Conservation (phyloP, 108 stramenopile genomes). For the Cyclostephanos tholiformis region DNA sequence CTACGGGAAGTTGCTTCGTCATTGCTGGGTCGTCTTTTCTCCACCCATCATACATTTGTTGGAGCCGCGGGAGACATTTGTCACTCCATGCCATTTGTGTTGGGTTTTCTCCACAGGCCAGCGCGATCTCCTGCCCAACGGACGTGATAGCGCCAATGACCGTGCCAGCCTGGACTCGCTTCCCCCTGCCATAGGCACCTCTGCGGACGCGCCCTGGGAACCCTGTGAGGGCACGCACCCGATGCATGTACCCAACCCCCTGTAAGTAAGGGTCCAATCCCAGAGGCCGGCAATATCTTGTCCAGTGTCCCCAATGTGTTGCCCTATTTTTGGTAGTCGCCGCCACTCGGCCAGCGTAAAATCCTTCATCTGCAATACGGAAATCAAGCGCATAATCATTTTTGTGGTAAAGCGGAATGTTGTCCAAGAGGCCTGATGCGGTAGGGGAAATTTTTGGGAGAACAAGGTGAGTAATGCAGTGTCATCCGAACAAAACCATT, state of each 20-base stretch:
- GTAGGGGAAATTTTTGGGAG: constrained; percentile 6
- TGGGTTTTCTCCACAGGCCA: constrained; percentile 14
- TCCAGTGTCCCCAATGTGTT: constrained; percentile 15
- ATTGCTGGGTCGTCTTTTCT: background rate
- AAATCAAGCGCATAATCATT: constrained; percentile 14
- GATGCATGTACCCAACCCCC: background rate
- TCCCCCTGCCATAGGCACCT: background rate
- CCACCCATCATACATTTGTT: background rate
- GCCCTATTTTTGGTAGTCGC: background rate
- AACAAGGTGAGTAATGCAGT: constrained; percentile 9
- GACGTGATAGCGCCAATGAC: constrained; percentile 19
- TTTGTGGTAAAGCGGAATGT: background rate
- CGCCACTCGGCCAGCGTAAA: constrained; percentile 4
- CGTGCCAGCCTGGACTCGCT: constrained; percentile 12
- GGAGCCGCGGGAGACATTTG: background rate
- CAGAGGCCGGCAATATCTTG: constrained; percentile 2
- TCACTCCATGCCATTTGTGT: constrained; percentile 1
- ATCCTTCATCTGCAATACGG: constrained; percentile 13
- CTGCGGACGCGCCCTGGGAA: background rate
- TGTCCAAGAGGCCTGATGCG: constrained; percentile 23
- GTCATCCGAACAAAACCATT: constrained; percentile 11
- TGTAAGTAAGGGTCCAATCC: background rate
- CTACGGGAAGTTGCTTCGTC: background rate
- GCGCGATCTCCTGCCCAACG: constrained; percentile 17
- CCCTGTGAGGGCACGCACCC: background rate